Base-by-base conservation (phyloP, 306 rosid species). In the Lathyrus oleraceus region DNA sequence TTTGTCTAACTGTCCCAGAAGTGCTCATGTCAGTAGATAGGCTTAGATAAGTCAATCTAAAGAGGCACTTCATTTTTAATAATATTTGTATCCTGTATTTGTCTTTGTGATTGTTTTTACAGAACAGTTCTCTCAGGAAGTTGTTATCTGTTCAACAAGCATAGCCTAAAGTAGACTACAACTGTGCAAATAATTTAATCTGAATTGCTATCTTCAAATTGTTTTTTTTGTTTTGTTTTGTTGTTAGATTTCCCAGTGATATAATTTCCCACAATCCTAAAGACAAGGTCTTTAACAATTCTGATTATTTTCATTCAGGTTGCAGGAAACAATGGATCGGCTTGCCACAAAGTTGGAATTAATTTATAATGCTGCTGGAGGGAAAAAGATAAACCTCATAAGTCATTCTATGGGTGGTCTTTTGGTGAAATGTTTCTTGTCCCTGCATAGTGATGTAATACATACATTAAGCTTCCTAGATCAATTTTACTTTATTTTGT, bases 331-430 rank as follows among this genome's bases (percentile, higher is more conserved):
- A 65, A 51, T 94, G 78, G 95, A 91, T 73, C 85, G 68, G 72
- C 65, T 94, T 72, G 91, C 95, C 78, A 81, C 78, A 51, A 87
- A 83, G 79, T 78, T 94, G 65, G 96, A 88, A 82, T 81, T 72
- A 14, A 82, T 82, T 25, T 91, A 87, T 75, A 72, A 75, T 28
- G 96, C 99, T 69, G 78, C 99, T 6, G 99, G 99, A 79, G 92
- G 87, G 77, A 91, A 87, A 76, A 91, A 91, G 97, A 87, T 94
- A 51, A 89, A 71, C 73, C 59, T 94, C 77, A 88, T 94, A 74
- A 94, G 82, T 82, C 99, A 94, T 78, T 94, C 99, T 47, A 91
- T 94, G 99, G 99, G 97, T 2, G 99, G 99, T 30, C 89, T 94
- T 71, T 79, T 94, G 70, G 97, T 94, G 85, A 94, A 94, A 83